These are phyloP conservation scores for Ogataea thermomethanolica DNA, from an alignment of 805 yeast genomes.

Conservation along the genomic window DNA sequence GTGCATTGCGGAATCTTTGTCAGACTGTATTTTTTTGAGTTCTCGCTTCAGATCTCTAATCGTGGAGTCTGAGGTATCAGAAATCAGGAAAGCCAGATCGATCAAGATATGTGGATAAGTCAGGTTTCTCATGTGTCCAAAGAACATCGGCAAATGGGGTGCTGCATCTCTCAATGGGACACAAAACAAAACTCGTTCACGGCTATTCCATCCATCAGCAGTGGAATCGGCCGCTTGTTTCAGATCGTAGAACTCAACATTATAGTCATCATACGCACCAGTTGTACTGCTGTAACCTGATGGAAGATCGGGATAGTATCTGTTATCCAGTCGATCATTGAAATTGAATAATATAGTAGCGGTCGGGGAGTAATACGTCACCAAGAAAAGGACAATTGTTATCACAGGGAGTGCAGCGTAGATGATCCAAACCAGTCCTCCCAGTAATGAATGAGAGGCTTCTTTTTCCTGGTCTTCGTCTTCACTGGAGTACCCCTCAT, in stretches of 20 bases:
- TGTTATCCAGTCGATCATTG: constrained; percentile 2
- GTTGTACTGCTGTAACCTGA: constrained; percentile 27
- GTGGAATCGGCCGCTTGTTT: constrained; percentile 55
- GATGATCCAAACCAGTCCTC: constrained; percentile 20
- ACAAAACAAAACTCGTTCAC: constrained; percentile 76
- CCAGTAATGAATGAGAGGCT: constrained; percentile 10
- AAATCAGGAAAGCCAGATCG: constrained; percentile 78
- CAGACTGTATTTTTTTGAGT: constrained; percentile 61
- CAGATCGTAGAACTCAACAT: constrained; percentile 72
- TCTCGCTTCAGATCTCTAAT: constrained; percentile 60
- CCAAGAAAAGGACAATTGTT: constrained; percentile 12
- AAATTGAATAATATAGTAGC: constrained; percentile 6
- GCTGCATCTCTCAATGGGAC: constrained; percentile 94
- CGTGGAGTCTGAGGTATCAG: constrained; percentile 88
- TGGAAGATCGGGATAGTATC: constrained; percentile 37
- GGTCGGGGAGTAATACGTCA: constrained; percentile 10
- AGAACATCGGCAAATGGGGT: constrained; percentile 84
- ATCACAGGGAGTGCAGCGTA: constrained; percentile 23
- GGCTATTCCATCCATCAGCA: constrained; percentile 72
- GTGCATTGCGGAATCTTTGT: constrained; percentile 52
- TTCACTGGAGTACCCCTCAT: constrained; percentile 10
- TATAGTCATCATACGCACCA: constrained; percentile 28
- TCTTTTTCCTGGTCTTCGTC: constrained; percentile 14
- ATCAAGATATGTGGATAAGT: constrained; percentile 85
- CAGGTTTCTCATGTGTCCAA: constrained; percentile 71